A percentile compares a stretch with the other conserved stretches of the same genome.
Conservation (phyloP, 345 rosid genomes). For the Hibiscus tridactylites region DNA sequence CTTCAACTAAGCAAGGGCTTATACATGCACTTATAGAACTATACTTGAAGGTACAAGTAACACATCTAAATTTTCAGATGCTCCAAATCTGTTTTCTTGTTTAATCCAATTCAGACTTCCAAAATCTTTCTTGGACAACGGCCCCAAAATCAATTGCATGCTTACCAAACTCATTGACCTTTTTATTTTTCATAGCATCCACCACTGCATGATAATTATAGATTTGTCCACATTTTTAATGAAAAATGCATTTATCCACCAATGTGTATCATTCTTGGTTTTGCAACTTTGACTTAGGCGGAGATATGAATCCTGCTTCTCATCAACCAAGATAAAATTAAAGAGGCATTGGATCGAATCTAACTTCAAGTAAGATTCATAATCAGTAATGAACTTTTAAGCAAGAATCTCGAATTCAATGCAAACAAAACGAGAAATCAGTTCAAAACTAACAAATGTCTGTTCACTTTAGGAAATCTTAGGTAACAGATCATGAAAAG, state of each 20-base stretch:
- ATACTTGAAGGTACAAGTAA: background rate
- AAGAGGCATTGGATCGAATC: background rate
- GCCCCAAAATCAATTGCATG: background rate
- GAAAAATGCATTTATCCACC: background rate
- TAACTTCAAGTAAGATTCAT: background rate
- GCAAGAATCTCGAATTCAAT: background rate
- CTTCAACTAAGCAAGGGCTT: background rate
- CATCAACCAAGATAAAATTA: constrained; percentile 3
- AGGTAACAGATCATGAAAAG: background rate
- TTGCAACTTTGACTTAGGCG: background rate
- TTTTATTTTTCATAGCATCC: background rate
- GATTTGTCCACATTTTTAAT: constrained; percentile 1
- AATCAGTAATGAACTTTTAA: background rate
- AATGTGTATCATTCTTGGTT: constrained; percentile 6
- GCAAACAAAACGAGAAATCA: background rate
- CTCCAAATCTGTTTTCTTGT: background rate
- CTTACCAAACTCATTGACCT: background rate
- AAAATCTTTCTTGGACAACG: constrained; percentile 3
- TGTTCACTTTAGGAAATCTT: background rate
- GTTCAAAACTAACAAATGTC: background rate
- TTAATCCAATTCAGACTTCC: background rate
- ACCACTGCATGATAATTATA: background rate
- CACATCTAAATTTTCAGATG: background rate
- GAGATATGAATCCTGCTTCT: constrained; percentile 2
- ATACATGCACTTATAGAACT: background rate